Evolutionary conservation across 2,329 filamentous ascomycete species (phyloP).

Genomic region (Apiospora rasikravindrae): DNA sequence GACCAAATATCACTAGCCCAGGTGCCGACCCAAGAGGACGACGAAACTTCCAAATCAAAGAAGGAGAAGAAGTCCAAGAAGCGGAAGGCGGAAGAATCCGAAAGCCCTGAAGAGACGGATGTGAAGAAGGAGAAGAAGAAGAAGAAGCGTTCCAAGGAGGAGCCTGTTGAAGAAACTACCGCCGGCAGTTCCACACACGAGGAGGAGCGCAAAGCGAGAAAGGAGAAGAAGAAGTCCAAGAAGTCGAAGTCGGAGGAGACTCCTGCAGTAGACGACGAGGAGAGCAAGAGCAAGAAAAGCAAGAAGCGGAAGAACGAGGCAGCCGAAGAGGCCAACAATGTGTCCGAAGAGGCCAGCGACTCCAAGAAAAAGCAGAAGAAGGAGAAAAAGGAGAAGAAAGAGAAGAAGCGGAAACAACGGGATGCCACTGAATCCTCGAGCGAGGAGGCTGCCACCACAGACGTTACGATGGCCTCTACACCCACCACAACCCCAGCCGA

Average conservation of each 20-base stretch:
- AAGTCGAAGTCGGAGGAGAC: slow-evolving; percentile 33
- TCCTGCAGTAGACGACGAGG: slow-evolving; percentile 36
- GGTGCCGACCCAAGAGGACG: not conserved
- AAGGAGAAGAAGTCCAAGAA: slow-evolving; percentile 46
- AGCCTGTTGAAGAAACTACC: slow-evolving; percentile 26
- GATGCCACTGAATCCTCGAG: slow-evolving; percentile 40
- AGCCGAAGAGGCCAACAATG: slow-evolving; percentile 39
- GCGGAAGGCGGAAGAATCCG: slow-evolving; percentile 43
- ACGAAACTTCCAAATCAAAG: slow-evolving; percentile 21
- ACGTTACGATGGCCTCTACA: slow-evolving; percentile 42
- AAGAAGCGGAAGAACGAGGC: slow-evolving; percentile 39
- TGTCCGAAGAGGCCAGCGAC: slow-evolving; percentile 39
- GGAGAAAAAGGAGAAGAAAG: slow-evolving; percentile 41
- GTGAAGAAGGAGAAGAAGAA: slow-evolving; percentile 38
- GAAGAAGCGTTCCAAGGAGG: slow-evolving; percentile 41
- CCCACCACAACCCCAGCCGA: slow-evolving; percentile 28
- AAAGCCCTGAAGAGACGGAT: slow-evolving; percentile 42
- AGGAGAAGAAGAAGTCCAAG: slow-evolving; percentile 34
- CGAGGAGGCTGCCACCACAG: slow-evolving; percentile 33
- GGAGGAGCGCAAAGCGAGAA: slow-evolving; percentile 29
- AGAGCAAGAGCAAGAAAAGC: slow-evolving; percentile 37
- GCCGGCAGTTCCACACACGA: slow-evolving; percentile 33
- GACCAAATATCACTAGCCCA: slow-evolving; percentile 27
- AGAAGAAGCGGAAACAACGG: slow-evolving; percentile 47
- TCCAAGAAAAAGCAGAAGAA: slow-evolving; percentile 52